Base-by-base conservation (phyloP, 139 green algal species). In the Nannochloris sp. region DNA sequence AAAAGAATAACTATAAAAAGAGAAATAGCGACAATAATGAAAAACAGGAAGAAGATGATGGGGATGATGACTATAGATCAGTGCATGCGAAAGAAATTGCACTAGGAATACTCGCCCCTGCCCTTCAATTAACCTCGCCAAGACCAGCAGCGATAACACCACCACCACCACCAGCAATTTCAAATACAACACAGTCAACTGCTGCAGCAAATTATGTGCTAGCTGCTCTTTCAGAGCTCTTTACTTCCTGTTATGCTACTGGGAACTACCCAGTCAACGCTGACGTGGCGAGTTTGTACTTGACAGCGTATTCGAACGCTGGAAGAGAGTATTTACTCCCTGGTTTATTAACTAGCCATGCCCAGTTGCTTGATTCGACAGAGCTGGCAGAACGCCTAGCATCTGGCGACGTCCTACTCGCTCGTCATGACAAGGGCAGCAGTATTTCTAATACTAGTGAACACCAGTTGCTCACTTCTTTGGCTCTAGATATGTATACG, bases 291-390 rank as follows among this genome's bases (percentile, higher is more conserved):
- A 51, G 19, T 19, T 51, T 51, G 42, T 51, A 51, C 19, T 19
- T 51, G 19, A 51, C 19, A 19, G 42, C 42, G 19, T 51, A 51
- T 51, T 51, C 19, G 19, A 19, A 19, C 42, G 42, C 42, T 51
- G 65, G 54, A 19, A 45, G 34, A 46, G 4, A 25, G 6, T 55
- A 57, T 19, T 15, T 47, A 7, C 57, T 72, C 36, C 45, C 29
- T 8, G 57, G 45, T 6, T 58, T 72, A 58, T 58, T 72, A 58
- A 29, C 39, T 6, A 32, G 51, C 4, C 38, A 59, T 15, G 42
- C 42, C 42, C 65, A 45, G 2, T 25, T 58, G 54, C 54, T 72
- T 4, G 65, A 65, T 32, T 72, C 65, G 19, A 46, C 25, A 46
- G 4, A 31, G 37, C 37, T 72, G 54, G 54, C 54, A 14, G 54